Base-by-base conservation (phyloP, 768 basidiomycete species). In the Chiua virens region DNA sequence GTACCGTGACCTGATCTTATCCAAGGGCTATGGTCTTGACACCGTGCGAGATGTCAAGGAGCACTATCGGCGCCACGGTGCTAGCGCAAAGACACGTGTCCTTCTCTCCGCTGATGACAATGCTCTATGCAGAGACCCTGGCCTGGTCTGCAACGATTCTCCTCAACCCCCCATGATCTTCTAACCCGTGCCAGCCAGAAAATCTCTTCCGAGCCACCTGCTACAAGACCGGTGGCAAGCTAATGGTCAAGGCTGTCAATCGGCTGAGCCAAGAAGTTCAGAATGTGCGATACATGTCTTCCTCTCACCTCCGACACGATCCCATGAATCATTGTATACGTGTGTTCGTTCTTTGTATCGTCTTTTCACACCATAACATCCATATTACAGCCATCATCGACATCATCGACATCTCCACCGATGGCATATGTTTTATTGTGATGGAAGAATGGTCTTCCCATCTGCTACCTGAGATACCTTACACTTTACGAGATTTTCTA, bases 371-470 rank as follows among this genome's bases (percentile, higher is more conserved):
- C 52, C 49, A 21, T 52, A 37, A 56, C 64, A 44, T 45, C 9
- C 47, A 53, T 20, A 20, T 28, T 42, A 15, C 60, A 90, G 88
- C 88, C 35, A 74, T 90, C 18, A 64, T 87, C 27, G 85, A 84
- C 59, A 65, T 87, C 18, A 77, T 90, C 44, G 77, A 80, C 55
- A 70, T 80, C 20, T 64, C 71, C 3, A 61, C 72, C 10, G 83
- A 86, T 51, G 64, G 71, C 43, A 62, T 86, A 34, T 81, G 74
- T 14, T 84, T 90, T 59, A 82, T 90, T 49, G 81, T 89, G 22
- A 89, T 88, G 86, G 88, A 89, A 62, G 79, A 87, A 67, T 90
- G 88, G 88, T 84, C 82, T 14, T 74, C 86, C 11, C 78, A 84
- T 48, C 70, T 88, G 20, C 72, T 85, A 21, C 69, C 75, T 14